phyloP scores from a whole-genome alignment of 805 yeast genomes.

The Kazachstania psychrophila region DNA sequence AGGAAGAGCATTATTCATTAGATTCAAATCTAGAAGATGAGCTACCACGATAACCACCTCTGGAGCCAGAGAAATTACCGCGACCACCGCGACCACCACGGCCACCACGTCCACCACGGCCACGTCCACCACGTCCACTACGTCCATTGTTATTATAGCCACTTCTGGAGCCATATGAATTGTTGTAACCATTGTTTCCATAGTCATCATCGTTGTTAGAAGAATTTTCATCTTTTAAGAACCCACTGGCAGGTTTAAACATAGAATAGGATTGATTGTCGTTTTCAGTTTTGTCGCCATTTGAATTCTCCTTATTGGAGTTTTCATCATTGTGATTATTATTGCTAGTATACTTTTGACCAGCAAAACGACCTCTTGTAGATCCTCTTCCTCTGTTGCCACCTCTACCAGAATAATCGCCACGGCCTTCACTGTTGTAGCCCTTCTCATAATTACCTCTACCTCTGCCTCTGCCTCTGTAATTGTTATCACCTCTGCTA shows the following conservation, averaged over 20 bases:
- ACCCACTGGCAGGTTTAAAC: constrained; percentile 29
- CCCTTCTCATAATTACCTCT: no score
- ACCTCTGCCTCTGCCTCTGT: constrained; percentile 7
- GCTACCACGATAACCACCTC: neutral
- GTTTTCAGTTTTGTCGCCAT: neutral
- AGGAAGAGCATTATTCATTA: no score
- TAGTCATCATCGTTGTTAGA: constrained; percentile 4
- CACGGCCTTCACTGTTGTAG: constrained; percentile 4
- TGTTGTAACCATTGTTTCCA: constrained; percentile 8
- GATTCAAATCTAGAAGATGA: no score
- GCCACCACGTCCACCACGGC: constrained; percentile 15
- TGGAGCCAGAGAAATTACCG: constrained; percentile 4
- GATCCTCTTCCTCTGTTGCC: neutral
- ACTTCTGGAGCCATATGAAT: constrained; percentile 7
- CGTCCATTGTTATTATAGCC: constrained; percentile 7
- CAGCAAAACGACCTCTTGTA: neutral
- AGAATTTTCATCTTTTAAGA: constrained; percentile 11
- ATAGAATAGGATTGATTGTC: constrained; percentile 10
- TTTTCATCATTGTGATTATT: constrained; percentile 1
- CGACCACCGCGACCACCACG: constrained; percentile 13
- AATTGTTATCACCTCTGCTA: constrained; percentile 7
- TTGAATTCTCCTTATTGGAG: neutral
- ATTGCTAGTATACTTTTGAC: neutral
- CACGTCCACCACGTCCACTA: constrained; percentile 8
- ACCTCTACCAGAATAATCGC: constrained; percentile 5